These are phyloP conservation scores for Crithidia sp. DNA, from an alignment of 208 protist genomes.

Conservation along the genomic window DNA sequence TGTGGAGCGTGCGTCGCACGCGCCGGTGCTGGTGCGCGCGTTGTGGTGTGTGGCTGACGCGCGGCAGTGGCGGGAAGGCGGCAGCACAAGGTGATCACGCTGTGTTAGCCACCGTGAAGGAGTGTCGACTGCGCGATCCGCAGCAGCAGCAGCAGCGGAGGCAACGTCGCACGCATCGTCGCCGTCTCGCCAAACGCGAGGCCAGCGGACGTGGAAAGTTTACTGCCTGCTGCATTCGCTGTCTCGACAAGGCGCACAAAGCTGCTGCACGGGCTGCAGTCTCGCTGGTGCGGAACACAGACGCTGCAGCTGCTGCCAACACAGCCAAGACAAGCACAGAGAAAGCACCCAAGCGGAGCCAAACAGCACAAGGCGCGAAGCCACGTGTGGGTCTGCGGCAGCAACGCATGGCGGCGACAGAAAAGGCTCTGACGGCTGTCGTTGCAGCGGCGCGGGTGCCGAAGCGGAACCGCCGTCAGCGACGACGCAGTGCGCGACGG, in stretches of 20 bases:
- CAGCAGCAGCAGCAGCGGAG: neutral
- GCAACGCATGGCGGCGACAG: neutral
- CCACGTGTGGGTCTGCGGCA: neutral
- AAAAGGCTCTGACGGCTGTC: conserved; percentile 8
- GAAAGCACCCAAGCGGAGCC: too few species aligned
- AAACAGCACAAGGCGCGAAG: neutral
- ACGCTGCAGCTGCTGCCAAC: neutral
- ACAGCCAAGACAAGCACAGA: neutral
- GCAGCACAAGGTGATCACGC: neutral
- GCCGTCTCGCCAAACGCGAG: too few species aligned
- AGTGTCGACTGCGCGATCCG: conserved; percentile 9
- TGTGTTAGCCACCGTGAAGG: conserved; percentile 13
- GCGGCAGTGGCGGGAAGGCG: conserved; percentile 17
- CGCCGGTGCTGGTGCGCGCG: conserved; percentile 61
- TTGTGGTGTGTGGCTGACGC: conserved; percentile 58
- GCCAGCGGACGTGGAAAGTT: neutral
- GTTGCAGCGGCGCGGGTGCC: conserved; percentile 14
- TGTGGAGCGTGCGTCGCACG: conserved; percentile 45
- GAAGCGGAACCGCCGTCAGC: conserved; percentile 17
- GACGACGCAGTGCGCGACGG: conserved; percentile 14
- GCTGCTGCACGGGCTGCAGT: conserved; percentile 3
- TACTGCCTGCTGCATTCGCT: conserved; percentile 21
- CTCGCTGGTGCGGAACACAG: neutral
- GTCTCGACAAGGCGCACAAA: conserved; percentile 9
- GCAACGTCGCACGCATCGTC: neutral